Conservation (phyloP, 352 stramenopile species). For the Phytophthora brassicae region DNA sequence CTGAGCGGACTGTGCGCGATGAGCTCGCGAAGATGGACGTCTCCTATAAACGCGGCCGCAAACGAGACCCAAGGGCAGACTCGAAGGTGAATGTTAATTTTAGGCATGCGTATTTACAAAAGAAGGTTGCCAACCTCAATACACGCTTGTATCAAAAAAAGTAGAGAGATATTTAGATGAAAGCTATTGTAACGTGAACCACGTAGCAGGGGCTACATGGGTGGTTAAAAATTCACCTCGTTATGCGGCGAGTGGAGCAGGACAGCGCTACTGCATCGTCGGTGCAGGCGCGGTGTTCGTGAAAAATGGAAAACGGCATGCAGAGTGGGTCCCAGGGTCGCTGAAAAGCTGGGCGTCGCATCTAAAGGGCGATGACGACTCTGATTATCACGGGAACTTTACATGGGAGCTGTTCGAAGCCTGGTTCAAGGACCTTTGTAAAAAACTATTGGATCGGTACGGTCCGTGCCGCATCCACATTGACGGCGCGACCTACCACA, state of each 20-base stretch:
- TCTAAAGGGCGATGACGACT: not conserved
- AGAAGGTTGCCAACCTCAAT: not conserved
- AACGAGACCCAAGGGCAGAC: slow-evolving; percentile 17
- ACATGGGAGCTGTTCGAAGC: not conserved
- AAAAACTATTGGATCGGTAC: not conserved
- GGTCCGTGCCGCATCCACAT: not conserved
- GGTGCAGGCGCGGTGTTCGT: not conserved
- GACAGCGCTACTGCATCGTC: slow-evolving; percentile 5
- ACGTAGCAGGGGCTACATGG: slow-evolving; percentile 1
- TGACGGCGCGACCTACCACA: not conserved
- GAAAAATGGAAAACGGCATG: not conserved
- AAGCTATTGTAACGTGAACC: not conserved
- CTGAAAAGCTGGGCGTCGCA: not conserved
- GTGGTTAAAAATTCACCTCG: not conserved
- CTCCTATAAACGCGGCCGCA: not conserved
- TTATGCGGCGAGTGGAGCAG: not conserved
- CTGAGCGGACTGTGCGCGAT: not conserved
- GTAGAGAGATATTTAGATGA: slow-evolving; percentile 4
- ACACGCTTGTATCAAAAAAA: not conserved
- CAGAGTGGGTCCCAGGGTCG: not conserved
- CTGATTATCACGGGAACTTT: slow-evolving; percentile 12
- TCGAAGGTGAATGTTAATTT: not conserved
- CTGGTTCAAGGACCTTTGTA: not conserved
- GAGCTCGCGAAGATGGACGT: not conserved
- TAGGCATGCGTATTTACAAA: not conserved